Evolutionary conservation across 768 basidiomycete species (phyloP).

Genomic region (Pisolithus sp.): DNA sequence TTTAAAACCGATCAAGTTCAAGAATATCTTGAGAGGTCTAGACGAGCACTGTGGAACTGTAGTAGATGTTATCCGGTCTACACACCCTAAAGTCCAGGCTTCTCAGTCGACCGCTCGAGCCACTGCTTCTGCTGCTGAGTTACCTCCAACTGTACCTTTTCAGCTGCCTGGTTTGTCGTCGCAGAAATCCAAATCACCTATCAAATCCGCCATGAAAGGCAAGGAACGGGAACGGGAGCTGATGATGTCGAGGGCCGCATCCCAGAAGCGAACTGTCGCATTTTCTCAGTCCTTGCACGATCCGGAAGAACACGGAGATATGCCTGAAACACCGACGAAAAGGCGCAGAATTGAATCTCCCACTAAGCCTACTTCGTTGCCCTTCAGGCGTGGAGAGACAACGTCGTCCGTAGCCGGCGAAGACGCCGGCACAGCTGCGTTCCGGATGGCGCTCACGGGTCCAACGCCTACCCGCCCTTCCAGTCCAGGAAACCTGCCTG

Average conservation of each 20-base stretch:
- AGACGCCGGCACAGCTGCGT: constrained; percentile 8
- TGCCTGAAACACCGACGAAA: constrained; percentile 40
- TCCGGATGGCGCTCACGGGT: constrained; percentile 13
- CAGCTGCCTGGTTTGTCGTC: constrained; percentile 4
- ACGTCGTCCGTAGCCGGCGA: neutral
- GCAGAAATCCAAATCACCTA: constrained; percentile 10
- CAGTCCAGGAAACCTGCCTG: neutral
- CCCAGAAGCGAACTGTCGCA: constrained; percentile 31
- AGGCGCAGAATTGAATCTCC: constrained; percentile 28
- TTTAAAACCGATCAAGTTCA: no score
- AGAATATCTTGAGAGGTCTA: no score
- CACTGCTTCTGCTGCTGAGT: neutral
- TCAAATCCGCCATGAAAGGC: constrained; percentile 14
- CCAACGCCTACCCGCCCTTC: neutral
- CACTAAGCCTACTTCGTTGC: constrained; percentile 9
- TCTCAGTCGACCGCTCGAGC: neutral
- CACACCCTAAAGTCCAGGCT: constrained; percentile 4
- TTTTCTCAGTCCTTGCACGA: constrained; percentile 10
- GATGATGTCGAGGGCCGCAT: constrained; percentile 25
- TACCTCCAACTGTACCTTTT: neutral
- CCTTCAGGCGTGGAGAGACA: constrained; percentile 1
- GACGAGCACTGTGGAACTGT: no score
- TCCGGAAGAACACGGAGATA: constrained; percentile 17
- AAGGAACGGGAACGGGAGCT: constrained; percentile 11
- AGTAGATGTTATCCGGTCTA: no score